Base-by-base conservation (phyloP, 2,329 filamentous ascomycete genomes). In the Dryadomyces quercus-mongolicae region DNA sequence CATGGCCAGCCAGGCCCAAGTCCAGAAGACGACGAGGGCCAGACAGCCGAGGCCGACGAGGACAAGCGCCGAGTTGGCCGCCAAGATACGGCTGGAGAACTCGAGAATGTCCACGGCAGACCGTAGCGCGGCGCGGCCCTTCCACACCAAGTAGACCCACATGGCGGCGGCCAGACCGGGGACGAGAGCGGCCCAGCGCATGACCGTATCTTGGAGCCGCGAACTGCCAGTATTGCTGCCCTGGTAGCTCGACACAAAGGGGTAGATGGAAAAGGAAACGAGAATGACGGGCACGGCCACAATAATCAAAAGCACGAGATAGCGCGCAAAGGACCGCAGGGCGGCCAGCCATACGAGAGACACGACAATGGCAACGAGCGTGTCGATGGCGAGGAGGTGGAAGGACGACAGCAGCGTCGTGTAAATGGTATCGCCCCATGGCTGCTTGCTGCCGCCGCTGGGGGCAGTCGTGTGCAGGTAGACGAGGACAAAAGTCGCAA, bases 1-100 rank as follows among this genome's bases (percentile, higher is more conserved):
- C 90, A 98, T 96, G 62, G 84, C 83, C 61, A 97, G 81, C 93
- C 93, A 98, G 7, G 87, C 68, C 93, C 93, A 98, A 0, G 91
- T 96, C 86, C 91, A 97, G 15, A 81, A 72, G 10, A 96, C 86
- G 46, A 95, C 85, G 25, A 84, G 73, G 7, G 74, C 78, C 15
- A 97, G 77, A 21, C 85, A 86, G 12, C 77, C 81, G 62, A 96
- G 85, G 2, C 93, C 93, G n/a, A 96, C 79, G 2, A 87, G 66
- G 38, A 97, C 76, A 20, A 98, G 76, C 2, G 86, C 88, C 10
- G 89, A 84, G 63, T 94, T 95, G 40, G 89, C 86, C 7, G 85
- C 81, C 16, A 98, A 74, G 56, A 98, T 94, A 54, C 85, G 85
- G 62, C 88, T 92, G 10, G 89, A 85, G 67, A 98, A 96, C 66